Percentiles rank a stretch among this genome's conserved stretches.
Conservation (phyloP, 805 yeast genomes). For the Yarrowia sp. region DNA sequence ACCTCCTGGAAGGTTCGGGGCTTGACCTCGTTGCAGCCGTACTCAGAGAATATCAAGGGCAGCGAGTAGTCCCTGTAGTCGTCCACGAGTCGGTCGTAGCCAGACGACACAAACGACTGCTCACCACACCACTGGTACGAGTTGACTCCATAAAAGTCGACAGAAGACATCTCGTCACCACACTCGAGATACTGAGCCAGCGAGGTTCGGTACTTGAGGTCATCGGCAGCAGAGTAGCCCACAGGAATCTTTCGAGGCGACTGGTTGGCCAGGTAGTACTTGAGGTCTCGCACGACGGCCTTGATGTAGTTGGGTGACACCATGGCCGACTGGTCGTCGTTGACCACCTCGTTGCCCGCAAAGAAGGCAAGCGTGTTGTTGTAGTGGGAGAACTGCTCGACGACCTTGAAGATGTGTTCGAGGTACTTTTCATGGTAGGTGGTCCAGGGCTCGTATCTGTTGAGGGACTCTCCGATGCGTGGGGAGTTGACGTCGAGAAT, state of each 20-base stretch:
- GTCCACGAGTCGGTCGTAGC: conserved; percentile 73
- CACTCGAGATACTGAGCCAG: conserved; percentile 88
- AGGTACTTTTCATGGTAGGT: conserved; percentile 83
- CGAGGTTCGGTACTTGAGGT: conserved; percentile 69
- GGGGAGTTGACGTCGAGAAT: conserved; percentile 92
- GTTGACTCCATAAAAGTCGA: conserved; percentile 91
- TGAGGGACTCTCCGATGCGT: conserved; percentile 62
- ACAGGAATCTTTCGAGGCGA: conserved; percentile 81
- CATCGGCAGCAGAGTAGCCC: conserved; percentile 95
- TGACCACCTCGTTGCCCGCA: conserved; percentile 97
- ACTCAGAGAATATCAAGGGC: conserved; percentile 85
- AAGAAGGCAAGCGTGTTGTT: conserved; percentile 88
- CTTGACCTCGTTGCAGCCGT: conserved; percentile 78
- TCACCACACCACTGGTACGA: conserved; percentile 96
- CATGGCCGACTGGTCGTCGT: conserved; percentile 66
- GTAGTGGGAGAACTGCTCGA: conserved; percentile 80
- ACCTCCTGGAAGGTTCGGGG: conserved; percentile 87
- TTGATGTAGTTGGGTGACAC: conserved; percentile 90
- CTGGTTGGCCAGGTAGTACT: conserved; percentile 65
- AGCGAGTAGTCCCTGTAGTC: conserved; percentile 74
- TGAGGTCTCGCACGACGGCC: conserved; percentile 92
- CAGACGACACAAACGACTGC: conserved; percentile 72
- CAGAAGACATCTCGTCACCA: conserved; percentile 73
- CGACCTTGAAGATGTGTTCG: conserved; percentile 86
- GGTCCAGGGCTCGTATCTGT: conserved; percentile 71